Percentiles rank a stretch among this genome's conserved stretches.
Conservation (phyloP, 1,139 yeast species). For the Suhomyces maxii region DNA sequence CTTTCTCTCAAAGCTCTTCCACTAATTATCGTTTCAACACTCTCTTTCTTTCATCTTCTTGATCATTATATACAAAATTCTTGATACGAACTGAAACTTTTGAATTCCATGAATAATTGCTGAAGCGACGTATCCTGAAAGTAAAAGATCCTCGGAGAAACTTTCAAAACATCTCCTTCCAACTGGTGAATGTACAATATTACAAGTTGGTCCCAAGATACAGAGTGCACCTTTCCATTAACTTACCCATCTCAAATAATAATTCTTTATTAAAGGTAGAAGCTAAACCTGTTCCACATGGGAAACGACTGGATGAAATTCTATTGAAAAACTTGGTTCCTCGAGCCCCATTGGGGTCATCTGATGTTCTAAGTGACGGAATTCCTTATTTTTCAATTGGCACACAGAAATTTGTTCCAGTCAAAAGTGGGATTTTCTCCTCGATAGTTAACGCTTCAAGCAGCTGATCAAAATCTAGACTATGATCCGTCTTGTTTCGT, state of each 20-base stretch:
- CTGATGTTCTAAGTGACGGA: slow-evolving; percentile 29
- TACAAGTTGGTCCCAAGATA: slow-evolving; percentile 55
- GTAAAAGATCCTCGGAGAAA: slow-evolving; percentile 60
- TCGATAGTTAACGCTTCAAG: slow-evolving; percentile 18
- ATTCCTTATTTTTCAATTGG: slow-evolving; percentile 18
- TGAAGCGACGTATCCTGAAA: slow-evolving; percentile 54
- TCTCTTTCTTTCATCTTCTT: slow-evolving; percentile 55
- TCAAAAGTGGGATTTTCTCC: slow-evolving; percentile 21
- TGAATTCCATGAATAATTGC: slow-evolving; percentile 56
- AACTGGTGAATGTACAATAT: slow-evolving; percentile 58
- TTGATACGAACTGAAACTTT: slow-evolving; percentile 57
- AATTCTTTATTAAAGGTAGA: slow-evolving; percentile 30
- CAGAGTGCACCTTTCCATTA: slow-evolving; percentile 55
- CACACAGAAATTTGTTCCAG: slow-evolving; percentile 22
- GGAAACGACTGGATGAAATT: slow-evolving; percentile 52
- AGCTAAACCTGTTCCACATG: slow-evolving; percentile 33
- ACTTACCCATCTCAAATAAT: slow-evolving; percentile 41
- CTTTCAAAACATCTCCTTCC: slow-evolving; percentile 70
- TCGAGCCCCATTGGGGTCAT: slow-evolving; percentile 58
- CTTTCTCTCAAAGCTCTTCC: slow-evolving; percentile 63
- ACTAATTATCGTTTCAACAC: slow-evolving; percentile 48
- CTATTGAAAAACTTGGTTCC: slow-evolving; percentile 50
- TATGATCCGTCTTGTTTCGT: background rate
- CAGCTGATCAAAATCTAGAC: slow-evolving; percentile 17
- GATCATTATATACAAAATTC: slow-evolving; percentile 62